Evolutionary conservation across 345 rosid genomes (phyloP).

Genomic region (Populus alba): DNA sequence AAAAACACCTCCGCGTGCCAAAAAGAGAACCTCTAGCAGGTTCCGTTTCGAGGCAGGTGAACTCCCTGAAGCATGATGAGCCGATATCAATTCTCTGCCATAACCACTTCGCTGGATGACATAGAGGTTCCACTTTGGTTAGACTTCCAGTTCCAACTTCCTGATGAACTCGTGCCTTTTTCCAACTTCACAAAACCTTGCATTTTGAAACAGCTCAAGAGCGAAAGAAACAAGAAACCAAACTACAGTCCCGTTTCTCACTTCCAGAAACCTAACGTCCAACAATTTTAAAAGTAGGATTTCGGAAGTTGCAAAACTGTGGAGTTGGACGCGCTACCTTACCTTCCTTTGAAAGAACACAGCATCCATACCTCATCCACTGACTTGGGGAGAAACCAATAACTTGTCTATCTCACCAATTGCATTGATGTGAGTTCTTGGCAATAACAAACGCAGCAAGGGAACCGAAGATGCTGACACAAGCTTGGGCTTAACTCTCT

Average conservation of each 20-base stretch:
- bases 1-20: not conserved
- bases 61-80: not conserved
- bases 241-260: not conserved
- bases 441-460: constrained; percentile 63
- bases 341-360: not conserved
- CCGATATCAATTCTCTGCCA: too few relatives aligned
- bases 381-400: constrained; percentile 23
- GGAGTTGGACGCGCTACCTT: not conserved
- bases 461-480: constrained; percentile 44
- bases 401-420: constrained; percentile 50
- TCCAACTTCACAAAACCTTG: not conserved
- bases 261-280: not conserved
- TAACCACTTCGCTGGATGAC: not conserved
- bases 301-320: not conserved
- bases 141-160: not conserved
- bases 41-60: not conserved
- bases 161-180: not conserved
- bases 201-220: not conserved
- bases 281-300: not conserved
- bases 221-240: not conserved
- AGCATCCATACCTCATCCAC: constrained; percentile 8
- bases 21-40: not conserved
- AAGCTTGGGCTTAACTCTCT: constrained; percentile 49
- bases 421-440: constrained; percentile 54
- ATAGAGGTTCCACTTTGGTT: not conserved